Base-by-base conservation (phyloP, 495 filamentous ascomycete genomes). In the Xylaria sp. region DNA sequence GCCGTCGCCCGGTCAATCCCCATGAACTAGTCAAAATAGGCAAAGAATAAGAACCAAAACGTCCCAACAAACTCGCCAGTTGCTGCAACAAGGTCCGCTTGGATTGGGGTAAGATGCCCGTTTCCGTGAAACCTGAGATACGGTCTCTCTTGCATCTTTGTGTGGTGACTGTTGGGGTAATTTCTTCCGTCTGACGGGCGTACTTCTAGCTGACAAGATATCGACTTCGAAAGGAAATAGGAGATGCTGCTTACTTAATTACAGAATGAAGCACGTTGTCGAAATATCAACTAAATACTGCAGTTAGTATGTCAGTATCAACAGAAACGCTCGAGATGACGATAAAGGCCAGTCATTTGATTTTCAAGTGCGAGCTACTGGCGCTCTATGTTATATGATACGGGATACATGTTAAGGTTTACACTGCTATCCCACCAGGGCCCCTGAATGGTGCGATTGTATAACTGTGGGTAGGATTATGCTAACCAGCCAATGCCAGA, bases 1-100 rank as follows among this genome's bases (percentile, higher is more conserved):
- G 77, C 46, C 5, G 72, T n/a, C 12, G 78, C 78, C 53, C 75
- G 73, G 52, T 77, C 73, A 33, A 74, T 71, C 14, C 76, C 78
- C 68, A 80, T 78, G 59, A 80, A 71, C 15, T 77, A 78, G 61
- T 76, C 80, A 57, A 81, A 77, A 69, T 87, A 88, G 31, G 79
- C 81, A 70, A 88, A 84, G 76, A 82, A 88, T 35, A 88, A 80
- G 74, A 87, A 88, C 70, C 87, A 74, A 64, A 84, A 81, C 4
- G 86, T 88, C 58, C 86, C 86, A 61, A 82, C 78, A 62, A 84
- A 84, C 70, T 84, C 84, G 52, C 82, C 79, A 5, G 77, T 73
- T 7, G 80, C 76, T 6, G 81, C 81, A 1, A 83, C 77, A 35
- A 84, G 68, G 58, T 80, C 73, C 33, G 64, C 37, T 48, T 66